Evolutionary conservation across 352 stramenopile species (phyloP).

Genomic region (Phytophthora palmivora): DNA sequence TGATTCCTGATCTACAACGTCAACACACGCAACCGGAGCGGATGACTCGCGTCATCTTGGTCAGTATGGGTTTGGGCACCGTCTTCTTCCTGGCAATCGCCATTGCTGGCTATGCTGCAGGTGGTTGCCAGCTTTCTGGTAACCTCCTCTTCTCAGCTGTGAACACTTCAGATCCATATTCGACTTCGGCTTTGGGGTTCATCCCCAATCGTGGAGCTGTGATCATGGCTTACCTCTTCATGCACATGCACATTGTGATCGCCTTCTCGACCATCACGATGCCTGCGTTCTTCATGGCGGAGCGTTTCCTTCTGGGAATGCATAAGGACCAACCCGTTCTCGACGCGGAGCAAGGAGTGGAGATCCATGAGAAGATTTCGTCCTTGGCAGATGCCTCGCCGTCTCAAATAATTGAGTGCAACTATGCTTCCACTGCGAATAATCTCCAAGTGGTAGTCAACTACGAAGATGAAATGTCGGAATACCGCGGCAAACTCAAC

Average conservation of each 20-base stretch:
- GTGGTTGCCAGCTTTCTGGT: constrained; percentile 51
- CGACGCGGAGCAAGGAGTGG: no score
- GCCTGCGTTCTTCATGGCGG: no score
- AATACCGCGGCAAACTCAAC: constrained; percentile 42
- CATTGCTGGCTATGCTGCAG: constrained; percentile 42
- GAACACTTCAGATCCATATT: constrained; percentile 32
- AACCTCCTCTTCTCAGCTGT: constrained; percentile 46
- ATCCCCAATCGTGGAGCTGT: no score
- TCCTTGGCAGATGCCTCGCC: constrained; percentile 11
- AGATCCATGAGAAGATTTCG: constrained; percentile 31
- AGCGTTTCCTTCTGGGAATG: no score
- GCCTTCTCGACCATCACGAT: no score
- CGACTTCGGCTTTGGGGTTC: no score
- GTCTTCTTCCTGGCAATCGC: constrained; percentile 51
- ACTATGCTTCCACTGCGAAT: constrained; percentile 11
- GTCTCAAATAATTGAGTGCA: constrained; percentile 16
- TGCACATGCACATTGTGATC: no score
- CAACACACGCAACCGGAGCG: constrained; percentile 55
- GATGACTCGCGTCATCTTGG: constrained; percentile 50
- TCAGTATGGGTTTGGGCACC: constrained; percentile 44
- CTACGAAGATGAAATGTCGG: constrained; percentile 38
- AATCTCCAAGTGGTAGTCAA: constrained; percentile 9
- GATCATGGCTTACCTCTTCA: no score
- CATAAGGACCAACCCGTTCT: no score
- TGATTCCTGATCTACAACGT: constrained; percentile 43